Evolutionary conservation across 768 basidiomycete species (phyloP), one percentile per base, ranked within the genome.

Genomic region (Royoungia palumana): DNA sequence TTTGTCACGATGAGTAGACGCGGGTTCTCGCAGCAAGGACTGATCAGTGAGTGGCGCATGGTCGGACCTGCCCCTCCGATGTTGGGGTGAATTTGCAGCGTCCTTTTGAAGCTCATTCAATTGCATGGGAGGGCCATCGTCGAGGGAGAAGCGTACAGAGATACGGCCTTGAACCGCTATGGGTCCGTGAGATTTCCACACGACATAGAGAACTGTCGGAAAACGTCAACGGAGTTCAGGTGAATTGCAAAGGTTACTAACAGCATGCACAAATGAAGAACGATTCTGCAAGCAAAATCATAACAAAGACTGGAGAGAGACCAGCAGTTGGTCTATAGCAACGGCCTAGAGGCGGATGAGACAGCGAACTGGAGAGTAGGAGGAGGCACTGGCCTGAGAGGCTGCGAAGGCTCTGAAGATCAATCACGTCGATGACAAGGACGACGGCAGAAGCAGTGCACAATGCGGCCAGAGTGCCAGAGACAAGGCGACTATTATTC

Each of bases 191-290:
- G 80, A 75, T 56, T 72, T 77, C 73, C 77, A 80, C 28, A 78
- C 75, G 3, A 81, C 79, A 58, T 73, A 78, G 10, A 78, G 35
- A 47, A 84, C 82, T 85, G 54, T 22, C 32, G 42, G 11, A 24
- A 20, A 27, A 46, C 9, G 28, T 58, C 51, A 52, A 54, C 54
- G 44, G 22, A 44, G 19, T 35, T 24, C 20, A 19, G 12, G 40
- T 35, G 38, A 38, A 38, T 32, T 6, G 7, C 20, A 19, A 21
- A 45, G 13, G 16, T 16, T 11, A 72, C 82, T 53, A 55, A 84
- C 84, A 84, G 59, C 82, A 85, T 34, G 70, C 65, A 54, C 75
- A 78, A 21, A 84, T 74, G 57, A 84, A 82, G n/a, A 77, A 58
- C 0, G 80, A 76, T 57, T 84, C 78, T 13, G 69, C 53, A 17